Conservation (phyloP, 2,329 filamentous ascomycete genomes). For the Stromatinia cepivora region DNA sequence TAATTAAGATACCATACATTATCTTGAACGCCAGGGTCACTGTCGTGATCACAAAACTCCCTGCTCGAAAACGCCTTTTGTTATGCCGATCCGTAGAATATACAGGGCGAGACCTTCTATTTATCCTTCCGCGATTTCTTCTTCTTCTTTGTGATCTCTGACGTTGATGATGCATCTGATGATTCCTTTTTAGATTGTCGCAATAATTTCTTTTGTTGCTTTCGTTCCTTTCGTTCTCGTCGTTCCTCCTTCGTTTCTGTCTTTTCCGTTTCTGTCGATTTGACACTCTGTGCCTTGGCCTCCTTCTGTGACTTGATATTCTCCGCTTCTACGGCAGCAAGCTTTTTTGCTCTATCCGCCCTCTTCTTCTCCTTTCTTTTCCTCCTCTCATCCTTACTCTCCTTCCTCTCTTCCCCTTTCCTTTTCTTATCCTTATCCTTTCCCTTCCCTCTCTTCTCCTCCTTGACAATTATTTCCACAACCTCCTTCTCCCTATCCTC, state of each 20-base stretch:
- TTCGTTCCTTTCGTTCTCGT: slow-evolving; percentile 42
- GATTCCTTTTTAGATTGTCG: slow-evolving; percentile 30
- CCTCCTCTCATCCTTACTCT: slow-evolving; percentile 40
- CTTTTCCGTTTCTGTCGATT: slow-evolving; percentile 6
- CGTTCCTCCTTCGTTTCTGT: slow-evolving; percentile 44
- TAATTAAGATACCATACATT: slow-evolving; percentile 23
- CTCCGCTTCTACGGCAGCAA: slow-evolving; percentile 18
- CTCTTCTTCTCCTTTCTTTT: slow-evolving; percentile 45
- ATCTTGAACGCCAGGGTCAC: slow-evolving; percentile 25
- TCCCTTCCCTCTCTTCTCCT: slow-evolving; percentile 38
- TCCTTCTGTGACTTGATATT: slow-evolving; percentile 1
- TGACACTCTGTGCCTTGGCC: background rate
- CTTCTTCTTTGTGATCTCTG: slow-evolving; percentile 40
- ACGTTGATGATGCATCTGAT: slow-evolving; percentile 28
- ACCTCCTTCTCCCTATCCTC: slow-evolving; percentile 29
- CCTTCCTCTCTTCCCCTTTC: slow-evolving; percentile 36
- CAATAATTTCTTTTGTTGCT: slow-evolving; percentile 40
- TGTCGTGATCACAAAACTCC: slow-evolving; percentile 24
- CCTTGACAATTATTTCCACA: slow-evolving; percentile 23
- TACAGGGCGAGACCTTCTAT: slow-evolving; percentile 1
- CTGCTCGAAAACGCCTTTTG: slow-evolving; percentile 34
- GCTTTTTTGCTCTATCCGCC: slow-evolving; percentile 33
- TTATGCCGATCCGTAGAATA: slow-evolving; percentile 16
- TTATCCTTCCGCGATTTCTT: slow-evolving; percentile 37
- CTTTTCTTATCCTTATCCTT: slow-evolving; percentile 39